Conservation (phyloP, 331 rosid genomes). For the Malus hybrid region DNA sequence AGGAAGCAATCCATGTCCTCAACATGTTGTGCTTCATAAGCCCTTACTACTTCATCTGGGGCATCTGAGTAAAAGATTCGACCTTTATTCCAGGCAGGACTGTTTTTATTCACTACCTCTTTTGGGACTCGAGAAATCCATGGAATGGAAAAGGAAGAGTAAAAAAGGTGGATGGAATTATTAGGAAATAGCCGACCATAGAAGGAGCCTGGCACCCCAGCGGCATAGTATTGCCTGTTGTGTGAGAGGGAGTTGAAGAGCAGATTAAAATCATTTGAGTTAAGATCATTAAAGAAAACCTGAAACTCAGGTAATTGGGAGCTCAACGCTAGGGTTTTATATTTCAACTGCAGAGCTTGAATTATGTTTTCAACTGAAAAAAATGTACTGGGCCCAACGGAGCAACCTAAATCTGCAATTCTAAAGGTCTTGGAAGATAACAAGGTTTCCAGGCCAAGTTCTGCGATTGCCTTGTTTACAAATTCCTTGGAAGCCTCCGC, state of each 20-base stretch:
- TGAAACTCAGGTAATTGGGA: not conserved
- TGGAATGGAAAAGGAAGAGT: not conserved
- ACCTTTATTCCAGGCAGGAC: not conserved
- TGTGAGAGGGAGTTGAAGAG: not conserved
- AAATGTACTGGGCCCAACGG: not conserved
- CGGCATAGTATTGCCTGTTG: not conserved
- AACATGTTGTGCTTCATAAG: not conserved
- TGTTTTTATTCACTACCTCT: not conserved
- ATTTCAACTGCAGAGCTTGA: not conserved
- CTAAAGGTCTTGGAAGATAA: not conserved
- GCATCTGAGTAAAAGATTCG: not conserved
- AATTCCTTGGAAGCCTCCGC: not conserved
- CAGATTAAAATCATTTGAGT: not conserved
- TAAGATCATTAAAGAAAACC: not conserved
- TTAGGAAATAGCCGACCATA: not conserved
- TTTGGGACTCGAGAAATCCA: not conserved
- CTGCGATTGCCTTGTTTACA: not conserved
- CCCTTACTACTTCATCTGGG: not conserved
- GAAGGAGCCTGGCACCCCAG: not conserved
- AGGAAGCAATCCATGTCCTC: not conserved
- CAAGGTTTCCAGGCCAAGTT: not conserved
- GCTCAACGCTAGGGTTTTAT: not conserved
- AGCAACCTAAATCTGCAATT: not conserved
- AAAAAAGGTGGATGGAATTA: not conserved
- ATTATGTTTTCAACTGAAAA: not conserved